Conservation (phyloP, 1,139 yeast genomes). For the Yamadazyma kanchanaburiensis region DNA sequence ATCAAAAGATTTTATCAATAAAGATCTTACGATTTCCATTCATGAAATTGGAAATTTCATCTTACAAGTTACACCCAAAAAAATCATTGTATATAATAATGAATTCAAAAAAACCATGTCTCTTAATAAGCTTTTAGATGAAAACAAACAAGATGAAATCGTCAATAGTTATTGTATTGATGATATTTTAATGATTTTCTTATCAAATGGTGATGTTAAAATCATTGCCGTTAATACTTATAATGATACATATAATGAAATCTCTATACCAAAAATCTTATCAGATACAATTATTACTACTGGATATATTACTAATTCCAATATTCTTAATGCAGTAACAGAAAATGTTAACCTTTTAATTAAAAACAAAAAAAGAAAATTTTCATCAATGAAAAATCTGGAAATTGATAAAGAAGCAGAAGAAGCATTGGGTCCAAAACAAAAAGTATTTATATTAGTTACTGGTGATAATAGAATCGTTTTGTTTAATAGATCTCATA, state of each 20-base stretch:
- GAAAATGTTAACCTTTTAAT: slow-evolving; percentile 34
- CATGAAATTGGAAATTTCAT: slow-evolving; percentile 63
- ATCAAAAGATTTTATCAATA: slow-evolving; percentile 61
- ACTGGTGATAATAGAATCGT: slow-evolving; percentile 76
- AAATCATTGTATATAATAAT: slow-evolving; percentile 62
- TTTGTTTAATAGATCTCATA: slow-evolving; percentile 60
- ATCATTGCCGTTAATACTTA: slow-evolving; percentile 43
- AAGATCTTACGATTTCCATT: slow-evolving; percentile 64
- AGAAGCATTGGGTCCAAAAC: slow-evolving; percentile 29
- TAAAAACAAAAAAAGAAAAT: slow-evolving; percentile 29
- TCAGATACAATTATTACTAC: slow-evolving; percentile 64
- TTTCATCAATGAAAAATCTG: slow-evolving; percentile 7
- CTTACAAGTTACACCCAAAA: slow-evolving; percentile 71
- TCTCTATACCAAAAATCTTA: slow-evolving; percentile 49
- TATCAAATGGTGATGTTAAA: slow-evolving; percentile 55
- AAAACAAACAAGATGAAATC: slow-evolving; percentile 41
- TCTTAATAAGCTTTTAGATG: slow-evolving; percentile 30
- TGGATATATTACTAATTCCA: slow-evolving; percentile 57
- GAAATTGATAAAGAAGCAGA: slow-evolving; percentile 13
- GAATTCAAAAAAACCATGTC: slow-evolving; percentile 47
- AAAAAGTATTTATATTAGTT: slow-evolving; percentile 59
- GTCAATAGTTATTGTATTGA: slow-evolving; percentile 52
- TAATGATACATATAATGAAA: slow-evolving; percentile 31
- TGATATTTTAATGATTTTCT: slow-evolving; percentile 49
- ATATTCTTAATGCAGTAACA: slow-evolving; percentile 39